Evolutionary conservation across 2,329 filamentous ascomycete species (phyloP), one percentile per base, ranked within the genome.

Genomic region (Aspergillus niger): DNA sequence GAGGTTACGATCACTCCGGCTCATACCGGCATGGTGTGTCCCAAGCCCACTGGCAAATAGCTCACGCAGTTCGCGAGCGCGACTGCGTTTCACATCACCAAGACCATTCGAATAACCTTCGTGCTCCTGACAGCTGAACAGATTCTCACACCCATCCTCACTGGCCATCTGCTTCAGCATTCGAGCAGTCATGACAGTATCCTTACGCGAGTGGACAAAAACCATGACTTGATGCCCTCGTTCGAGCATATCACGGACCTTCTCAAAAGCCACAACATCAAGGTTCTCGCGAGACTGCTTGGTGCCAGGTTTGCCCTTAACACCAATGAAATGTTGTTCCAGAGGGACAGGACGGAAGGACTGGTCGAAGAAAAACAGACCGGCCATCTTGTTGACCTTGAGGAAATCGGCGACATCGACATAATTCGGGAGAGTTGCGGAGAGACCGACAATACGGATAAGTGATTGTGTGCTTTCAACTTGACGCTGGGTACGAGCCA

Each of bases 191-290:
- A 90, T 85, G 66, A 96, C 87, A 0, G 96, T 99, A 69, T 99
- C 96, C 73, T 96, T 93, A 26, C 95, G 86, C 1, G 94, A 97
- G 75, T 99, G 96, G 10, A 99, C 96, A 75, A 99, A 99, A 0
- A 99, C 94, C 96, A 99, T 99, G 66, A 99, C 86, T 75, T 99
- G 95, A 70, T 99, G 95, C n/a, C 91, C 93, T 60, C 83, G 82
- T 72, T 92, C 87, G 3, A 99, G 82, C 93, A 99, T 97, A 55
- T 95, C 90, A 67, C 88, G 89, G 50, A 97, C 92, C 74, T 99
- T 99, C 67, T 98, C 93, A 72, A 96, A 99, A 0, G 92, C 88
- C 2, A 92, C 88, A 24, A 84, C 84, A 68, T 99, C 95, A 28
- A 99, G 81, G 66, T 98, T 98, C 39, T 97, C 94, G 59, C 91